Evolutionary conservation across 192 early-diverging fungal species (phyloP).

Genomic region (Umbelopsis vinacea): DNA sequence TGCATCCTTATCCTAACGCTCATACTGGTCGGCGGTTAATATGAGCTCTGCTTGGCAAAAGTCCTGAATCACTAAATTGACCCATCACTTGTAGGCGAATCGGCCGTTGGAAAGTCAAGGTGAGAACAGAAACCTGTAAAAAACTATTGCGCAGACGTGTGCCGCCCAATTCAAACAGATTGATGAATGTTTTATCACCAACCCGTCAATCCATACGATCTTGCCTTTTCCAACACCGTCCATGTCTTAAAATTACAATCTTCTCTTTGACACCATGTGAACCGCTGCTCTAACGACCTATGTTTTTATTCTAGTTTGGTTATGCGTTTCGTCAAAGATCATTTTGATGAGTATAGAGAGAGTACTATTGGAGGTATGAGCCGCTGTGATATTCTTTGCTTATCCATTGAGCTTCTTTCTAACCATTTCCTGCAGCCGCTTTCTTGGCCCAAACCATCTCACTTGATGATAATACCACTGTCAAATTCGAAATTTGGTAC

Average conservation of each 20-base stretch:
- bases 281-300: not conserved
- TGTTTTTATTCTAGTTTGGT: conserved; percentile 58
- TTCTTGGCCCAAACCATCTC: conserved; percentile 82
- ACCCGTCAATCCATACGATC: not conserved
- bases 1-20: not conserved
- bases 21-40: conserved; percentile 2
- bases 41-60: conserved; percentile 12
- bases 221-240: not conserved
- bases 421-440: conserved; percentile 48
- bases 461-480: conserved; percentile 84
- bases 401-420: not conserved
- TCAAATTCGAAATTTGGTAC: conserved; percentile 95
- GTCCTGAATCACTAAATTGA: not conserved
- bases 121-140: conserved; percentile 26
- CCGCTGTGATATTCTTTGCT: not conserved
- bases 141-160: not conserved
- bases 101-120: conserved; percentile 73
- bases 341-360: conserved; percentile 93
- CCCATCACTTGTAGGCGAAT: conserved; percentile 50
- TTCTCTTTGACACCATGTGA: not conserved
- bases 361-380: conserved; percentile 83
- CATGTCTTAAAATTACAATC: not conserved
- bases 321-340: conserved; percentile 89
- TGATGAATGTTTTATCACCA: not conserved
- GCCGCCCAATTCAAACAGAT: not conserved